Base-by-base conservation (phyloP, 345 rosid species). In the Jatropha curcas region DNA sequence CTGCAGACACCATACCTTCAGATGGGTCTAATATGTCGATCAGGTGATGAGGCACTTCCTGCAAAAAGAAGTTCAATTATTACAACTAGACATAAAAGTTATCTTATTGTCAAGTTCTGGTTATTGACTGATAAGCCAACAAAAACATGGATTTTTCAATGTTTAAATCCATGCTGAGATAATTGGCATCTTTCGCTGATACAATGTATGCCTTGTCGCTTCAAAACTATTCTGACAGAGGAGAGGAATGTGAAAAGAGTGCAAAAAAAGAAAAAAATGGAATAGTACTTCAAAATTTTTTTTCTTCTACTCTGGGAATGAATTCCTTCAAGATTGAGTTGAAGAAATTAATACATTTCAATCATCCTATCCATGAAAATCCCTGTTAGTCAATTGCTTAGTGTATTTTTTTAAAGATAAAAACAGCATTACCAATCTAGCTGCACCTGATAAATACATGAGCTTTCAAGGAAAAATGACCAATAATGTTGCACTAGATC, bases 31-130 rank as follows among this genome's bases (percentile, higher is more conserved):
- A 75, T 60, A 94, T 83, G 82, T 94, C 98, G 61, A 94, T 71
- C 64, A 94, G 83, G 82, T 94, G 97, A 72, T 94, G 97, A 1
- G 84, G 93, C 71, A 92, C 97, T 81, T 89, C 97, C 97, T 92
- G 84, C 60, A 71, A 68, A 73, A 67, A 71, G 3, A 17, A 52
- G 5, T 27, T 31, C 4, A 20, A 51, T 13, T 0, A 63, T 13
- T 14, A 45, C 25, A 57, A 33, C 37, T 7, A 35, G 17, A 57
- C n/a, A 28, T 6, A 46, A 50, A 19, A 71, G 10, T 67, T 9
- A 39, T 13, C 10, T 27, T 19, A 19, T 28, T 20, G 24, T 28
- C 41, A 46, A 68, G 12, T 25, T 55, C 7, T 27, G 14, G 37
- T 9, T 34, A 60, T 10, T 65, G 9, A 65, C 27, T 65, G 35